Evolutionary conservation across 108 stramenopile species (phyloP).

Genomic region (Cyclotella distinguenda): DNA sequence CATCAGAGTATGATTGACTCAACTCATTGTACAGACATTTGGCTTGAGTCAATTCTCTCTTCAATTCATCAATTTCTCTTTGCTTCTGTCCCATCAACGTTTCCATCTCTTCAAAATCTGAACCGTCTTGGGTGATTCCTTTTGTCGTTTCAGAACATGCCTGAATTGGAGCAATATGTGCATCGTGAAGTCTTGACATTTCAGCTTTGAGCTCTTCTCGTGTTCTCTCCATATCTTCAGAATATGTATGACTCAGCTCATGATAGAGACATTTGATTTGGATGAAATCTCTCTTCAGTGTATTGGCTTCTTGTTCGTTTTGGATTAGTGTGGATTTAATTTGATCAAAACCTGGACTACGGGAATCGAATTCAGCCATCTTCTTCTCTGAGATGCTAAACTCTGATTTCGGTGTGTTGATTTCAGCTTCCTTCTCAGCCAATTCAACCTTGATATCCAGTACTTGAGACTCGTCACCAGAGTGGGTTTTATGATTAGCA

Average conservation of each 20-base stretch:
- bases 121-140: too few relatives aligned
- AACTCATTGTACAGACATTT: conserved; percentile 7
- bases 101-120: too few relatives aligned
- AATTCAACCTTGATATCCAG: neutral
- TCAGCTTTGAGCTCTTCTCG: conserved; percentile 8
- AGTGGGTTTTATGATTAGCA: neutral
- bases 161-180: conserved; percentile 13
- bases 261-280: neutral
- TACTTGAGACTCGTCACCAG: neutral
- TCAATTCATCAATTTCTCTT: neutral
- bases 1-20: conserved; percentile 3
- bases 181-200: neutral
- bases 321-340: too few relatives aligned
- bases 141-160: neutral
- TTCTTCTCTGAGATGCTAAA: neutral
- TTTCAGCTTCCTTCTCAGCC: conserved; percentile 2
- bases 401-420: too few relatives aligned
- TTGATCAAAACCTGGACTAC: too few relatives aligned
- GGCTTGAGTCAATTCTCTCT: neutral
- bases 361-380: too few relatives aligned
- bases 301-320: too few relatives aligned
- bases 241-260: conserved; percentile 4
- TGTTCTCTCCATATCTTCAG: conserved; percentile 4
- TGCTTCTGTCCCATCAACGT: too few relatives aligned
- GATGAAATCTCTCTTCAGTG: neutral